Conservation (phyloP, 164 flowering plant genomes). For the Nymphaea colorata region DNA sequence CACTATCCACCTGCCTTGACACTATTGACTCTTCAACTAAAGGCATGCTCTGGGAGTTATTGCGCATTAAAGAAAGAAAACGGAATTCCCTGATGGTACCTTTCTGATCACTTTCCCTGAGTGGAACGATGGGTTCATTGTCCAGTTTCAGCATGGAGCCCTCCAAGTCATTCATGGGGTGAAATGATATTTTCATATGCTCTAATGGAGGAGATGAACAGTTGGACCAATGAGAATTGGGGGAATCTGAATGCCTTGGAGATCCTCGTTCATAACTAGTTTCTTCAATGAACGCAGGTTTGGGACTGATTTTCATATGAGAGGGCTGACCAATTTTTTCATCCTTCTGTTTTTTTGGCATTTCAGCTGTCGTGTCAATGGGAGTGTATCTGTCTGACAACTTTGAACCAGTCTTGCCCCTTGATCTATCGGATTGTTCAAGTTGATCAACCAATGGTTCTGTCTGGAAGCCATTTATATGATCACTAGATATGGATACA, state of each 20-base stretch:
- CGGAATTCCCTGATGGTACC: not conserved
- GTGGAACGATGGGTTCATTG: constrained; percentile 30
- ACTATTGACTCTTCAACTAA: not conserved
- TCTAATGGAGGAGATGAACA: constrained; percentile 72
- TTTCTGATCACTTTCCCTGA: constrained; percentile 21
- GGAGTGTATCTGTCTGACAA: not conserved
- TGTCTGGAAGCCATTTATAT: not conserved
- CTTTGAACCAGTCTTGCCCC: not conserved
- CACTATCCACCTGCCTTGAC: not conserved
- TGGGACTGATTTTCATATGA: not conserved
- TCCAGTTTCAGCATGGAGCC: constrained; percentile 49
- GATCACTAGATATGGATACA: not conserved
- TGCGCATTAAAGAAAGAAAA: not conserved
- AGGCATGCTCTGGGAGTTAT: not conserved
- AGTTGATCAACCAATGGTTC: not conserved
- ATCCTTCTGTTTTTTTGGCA: not conserved
- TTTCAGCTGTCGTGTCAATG: not conserved
- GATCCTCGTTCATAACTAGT: not conserved
- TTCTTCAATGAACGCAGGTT: not conserved
- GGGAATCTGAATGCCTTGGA: not conserved
- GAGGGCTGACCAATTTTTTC: not conserved
- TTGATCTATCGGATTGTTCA: not conserved
- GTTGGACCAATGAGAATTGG: not conserved
- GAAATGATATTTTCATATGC: constrained; percentile 83
- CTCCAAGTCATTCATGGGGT: constrained; percentile 40